Base-by-base conservation (phyloP, 352 stramenopile genomes). In the Globisporangium orthogonon region DNA sequence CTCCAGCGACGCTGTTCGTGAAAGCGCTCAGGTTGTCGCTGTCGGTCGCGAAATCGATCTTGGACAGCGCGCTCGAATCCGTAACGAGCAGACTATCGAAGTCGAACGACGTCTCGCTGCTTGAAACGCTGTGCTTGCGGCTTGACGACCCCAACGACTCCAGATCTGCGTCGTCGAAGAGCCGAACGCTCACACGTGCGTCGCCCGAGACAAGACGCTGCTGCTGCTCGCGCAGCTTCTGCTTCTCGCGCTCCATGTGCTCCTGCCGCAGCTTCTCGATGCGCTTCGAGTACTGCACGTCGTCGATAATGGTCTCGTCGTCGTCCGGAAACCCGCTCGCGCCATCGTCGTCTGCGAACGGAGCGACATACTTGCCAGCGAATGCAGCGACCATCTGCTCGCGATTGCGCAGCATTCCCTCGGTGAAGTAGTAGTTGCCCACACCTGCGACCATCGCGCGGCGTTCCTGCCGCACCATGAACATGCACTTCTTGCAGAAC, bases 401-500 rank as follows among this genome's bases (percentile, higher is more conserved):
- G 61, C 79, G 80, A 44, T 80, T 70, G 49, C 72, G 73, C 52
- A 80, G 63, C 72, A 84, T 79, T 30, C 70, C 71, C 10, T 54
- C 54, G 2, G 72, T 65, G 1, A 73, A 70, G 60, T 80, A 79
- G 68, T 78, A 81, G 51, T 80, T 74, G 5, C 56, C 66, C 1
- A 73, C 65, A 2, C 74, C 72, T 15, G 66, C 57, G 63, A 78
- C 70, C 44, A 70, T 78, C 2, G 71, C 74, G 52, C 86, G 85
- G 35, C 79, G 79, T 46, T 90, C 77, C 31, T 83, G 74, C 4
- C 76, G 74, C 49, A 87, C 74, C 43, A 54, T 67, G 54, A 82
- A 88, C 56, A 90, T 76, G 66, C 80, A 90, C 52, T 90, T 90
- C 57, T 87, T 83, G 66, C 80, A 90, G 39, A 90, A 69, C 62